Conservation (phyloP, 192 early-diverging fungal species). For the Coemansia sp. region DNA sequence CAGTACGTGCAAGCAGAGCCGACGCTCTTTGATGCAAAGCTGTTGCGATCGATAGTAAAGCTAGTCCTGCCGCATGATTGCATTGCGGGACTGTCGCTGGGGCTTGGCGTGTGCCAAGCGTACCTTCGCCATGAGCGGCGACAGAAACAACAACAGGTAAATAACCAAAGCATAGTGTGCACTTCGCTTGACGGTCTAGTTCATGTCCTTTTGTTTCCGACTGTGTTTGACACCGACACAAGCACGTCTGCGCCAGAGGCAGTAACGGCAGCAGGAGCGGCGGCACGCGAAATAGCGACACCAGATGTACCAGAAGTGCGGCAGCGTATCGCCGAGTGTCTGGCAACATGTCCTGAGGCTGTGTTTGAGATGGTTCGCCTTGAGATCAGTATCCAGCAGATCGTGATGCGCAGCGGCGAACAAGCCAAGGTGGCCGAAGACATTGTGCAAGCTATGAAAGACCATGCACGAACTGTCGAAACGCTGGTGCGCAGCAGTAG, state of each 20-base stretch:
- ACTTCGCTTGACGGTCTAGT: slow-evolving; percentile 54
- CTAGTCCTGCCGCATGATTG: slow-evolving; percentile 56
- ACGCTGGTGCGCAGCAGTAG: slow-evolving; percentile 12
- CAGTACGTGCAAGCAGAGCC: slow-evolving; percentile 39
- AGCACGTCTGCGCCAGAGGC: background rate
- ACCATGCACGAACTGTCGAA: slow-evolving; percentile 21
- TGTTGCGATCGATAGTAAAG: slow-evolving; percentile 47
- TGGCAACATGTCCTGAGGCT: slow-evolving; percentile 32
- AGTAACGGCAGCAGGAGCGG: background rate
- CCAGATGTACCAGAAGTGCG: slow-evolving; percentile 35
- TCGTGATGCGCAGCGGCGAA: slow-evolving; percentile 50
- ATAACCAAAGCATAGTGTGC: slow-evolving; percentile 4
- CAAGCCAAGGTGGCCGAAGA: slow-evolving; percentile 53
- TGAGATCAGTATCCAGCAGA: slow-evolving; percentile 51
- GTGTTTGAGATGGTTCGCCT: slow-evolving; percentile 55
- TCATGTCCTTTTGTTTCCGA: slow-evolving; percentile 70
- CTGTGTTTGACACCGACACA: slow-evolving; percentile 65
- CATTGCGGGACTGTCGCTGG: slow-evolving; percentile 45
- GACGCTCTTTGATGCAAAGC: slow-evolving; percentile 32
- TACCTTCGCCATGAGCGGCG: slow-evolving; percentile 30
- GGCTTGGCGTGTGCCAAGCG: slow-evolving; percentile 43
- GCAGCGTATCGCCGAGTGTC: slow-evolving; percentile 39
- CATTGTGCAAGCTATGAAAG: slow-evolving; percentile 36
- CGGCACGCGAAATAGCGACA: slow-evolving; percentile 13
- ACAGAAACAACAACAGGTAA: slow-evolving; percentile 8